Percentiles rank a stretch among this genome's conserved stretches.
These are phyloP conservation scores for Aspergillus ruber DNA, from an alignment of 2,329 filamentous ascomycete genomes.

Conservation along the genomic window DNA sequence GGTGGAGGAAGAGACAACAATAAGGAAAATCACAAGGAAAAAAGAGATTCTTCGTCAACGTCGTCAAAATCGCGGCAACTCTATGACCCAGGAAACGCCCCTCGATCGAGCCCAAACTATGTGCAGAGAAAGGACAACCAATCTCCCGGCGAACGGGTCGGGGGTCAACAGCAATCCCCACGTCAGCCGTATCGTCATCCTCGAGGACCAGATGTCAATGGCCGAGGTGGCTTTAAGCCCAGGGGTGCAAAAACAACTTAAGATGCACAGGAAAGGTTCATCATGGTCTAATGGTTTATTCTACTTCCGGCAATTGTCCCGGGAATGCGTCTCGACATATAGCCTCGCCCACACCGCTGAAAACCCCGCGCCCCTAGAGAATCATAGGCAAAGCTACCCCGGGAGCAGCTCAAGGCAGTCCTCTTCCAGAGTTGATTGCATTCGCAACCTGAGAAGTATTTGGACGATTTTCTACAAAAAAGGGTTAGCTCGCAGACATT, in stretches of 20 bases:
- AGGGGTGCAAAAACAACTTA: conserved; percentile 49
- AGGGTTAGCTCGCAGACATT: no score
- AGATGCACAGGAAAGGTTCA: neutral
- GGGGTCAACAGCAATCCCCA: conserved; percentile 20
- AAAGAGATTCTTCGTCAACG: conserved; percentile 36
- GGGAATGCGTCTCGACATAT: neutral
- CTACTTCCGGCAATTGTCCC: no score
- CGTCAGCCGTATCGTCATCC: conserved; percentile 66
- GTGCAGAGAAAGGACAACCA: conserved; percentile 39
- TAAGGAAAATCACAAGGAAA: conserved; percentile 17
- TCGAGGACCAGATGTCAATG: conserved; percentile 69
- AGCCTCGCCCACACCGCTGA: neutral
- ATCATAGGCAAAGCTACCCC: neutral
- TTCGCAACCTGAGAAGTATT: conserved; percentile 54
- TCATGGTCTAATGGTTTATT: neutral
- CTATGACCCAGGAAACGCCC: conserved; percentile 68
- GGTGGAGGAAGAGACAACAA: conserved; percentile 40
- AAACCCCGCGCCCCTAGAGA: neutral
- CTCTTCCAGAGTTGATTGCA: conserved; percentile 53
- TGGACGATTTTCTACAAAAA: conserved; percentile 57
- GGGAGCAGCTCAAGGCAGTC: conserved; percentile 39
- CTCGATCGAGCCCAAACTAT: conserved; percentile 53
- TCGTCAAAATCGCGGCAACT: conserved; percentile 51
- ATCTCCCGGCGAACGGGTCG: conserved; percentile 31
- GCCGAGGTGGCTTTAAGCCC: conserved; percentile 67